These are phyloP conservation scores for Nosema bombycis DNA, from an alignment of 371 early-diverging fungal genomes.

Conservation along the genomic window DNA sequence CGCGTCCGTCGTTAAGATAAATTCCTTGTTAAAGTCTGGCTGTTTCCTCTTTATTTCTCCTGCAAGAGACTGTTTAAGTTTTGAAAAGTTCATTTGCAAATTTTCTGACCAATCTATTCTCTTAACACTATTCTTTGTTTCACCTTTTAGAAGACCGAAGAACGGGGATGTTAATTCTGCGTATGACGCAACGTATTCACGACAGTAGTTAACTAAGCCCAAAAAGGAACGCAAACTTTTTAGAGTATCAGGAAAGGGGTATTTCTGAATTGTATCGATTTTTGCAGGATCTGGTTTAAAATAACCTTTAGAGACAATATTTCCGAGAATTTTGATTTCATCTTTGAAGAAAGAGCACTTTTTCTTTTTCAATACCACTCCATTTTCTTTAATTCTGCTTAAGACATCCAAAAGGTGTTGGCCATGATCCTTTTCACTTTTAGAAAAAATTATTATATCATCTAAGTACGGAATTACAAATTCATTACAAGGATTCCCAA, in stretches of 20 bases:
- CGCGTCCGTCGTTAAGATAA: conserved; percentile 6
- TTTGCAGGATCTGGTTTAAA: too few relatives aligned
- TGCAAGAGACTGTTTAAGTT: background rate
- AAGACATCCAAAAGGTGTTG: conserved; percentile 10
- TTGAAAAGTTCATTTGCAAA: too few relatives aligned
- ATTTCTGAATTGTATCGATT: too few relatives aligned
- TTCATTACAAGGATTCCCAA: background rate
- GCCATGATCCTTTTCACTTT: conserved; percentile 13
- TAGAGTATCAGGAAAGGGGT: background rate
- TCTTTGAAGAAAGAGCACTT: conserved; percentile 30
- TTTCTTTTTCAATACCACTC: conserved; percentile 5
- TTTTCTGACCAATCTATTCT: too few relatives aligned
- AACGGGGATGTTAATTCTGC: too few relatives aligned
- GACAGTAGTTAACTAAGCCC: conserved; percentile 32
- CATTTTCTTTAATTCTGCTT: background rate
- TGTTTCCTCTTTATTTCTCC: background rate
- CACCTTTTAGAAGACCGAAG: too few relatives aligned
- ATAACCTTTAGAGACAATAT: too few relatives aligned
- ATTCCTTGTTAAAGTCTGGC: background rate
- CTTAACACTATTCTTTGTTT: too few relatives aligned
- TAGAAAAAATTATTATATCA: conserved; percentile 31
- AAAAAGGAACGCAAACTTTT: conserved; percentile 30
- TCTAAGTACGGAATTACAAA: conserved; percentile 23
- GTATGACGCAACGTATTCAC: conserved; percentile 29
- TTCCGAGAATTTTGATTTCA: too few relatives aligned